phyloP scores from a whole-genome alignment of 306 rosid species.

The Vicia sativa region DNA sequence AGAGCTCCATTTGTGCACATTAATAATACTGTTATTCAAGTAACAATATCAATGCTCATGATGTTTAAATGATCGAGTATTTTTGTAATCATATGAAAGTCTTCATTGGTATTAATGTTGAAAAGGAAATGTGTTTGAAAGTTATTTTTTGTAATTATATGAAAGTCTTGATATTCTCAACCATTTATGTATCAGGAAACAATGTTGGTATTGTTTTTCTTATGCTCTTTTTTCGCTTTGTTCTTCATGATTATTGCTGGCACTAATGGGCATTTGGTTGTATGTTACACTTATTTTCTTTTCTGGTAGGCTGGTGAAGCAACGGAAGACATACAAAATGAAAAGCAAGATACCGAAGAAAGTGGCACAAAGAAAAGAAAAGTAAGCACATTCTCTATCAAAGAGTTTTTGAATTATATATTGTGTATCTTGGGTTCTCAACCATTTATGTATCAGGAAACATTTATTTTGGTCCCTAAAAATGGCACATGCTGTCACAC shows the following conservation, averaged over 20 bases:
- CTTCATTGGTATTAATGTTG: not conserved
- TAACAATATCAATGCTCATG: not conserved
- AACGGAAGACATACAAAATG: slow-evolving; percentile 46
- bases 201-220: slow-evolving; percentile 9
- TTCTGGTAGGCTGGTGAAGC: slow-evolving; percentile 43
- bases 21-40: no score
- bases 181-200: not conserved
- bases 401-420: slow-evolving; percentile 9
- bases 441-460: no score
- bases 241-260: slow-evolving; percentile 1
- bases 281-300: slow-evolving; percentile 28
- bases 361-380: slow-evolving; percentile 47
- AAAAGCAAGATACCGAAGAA: slow-evolving; percentile 45
- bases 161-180: not conserved
- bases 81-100: not conserved
- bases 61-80: not conserved
- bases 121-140: not conserved
- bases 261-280: not conserved
- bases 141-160: not conserved
- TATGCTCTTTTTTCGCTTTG: slow-evolving; percentile 6
- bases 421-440: not conserved
- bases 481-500: no score
- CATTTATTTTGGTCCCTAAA: not conserved
- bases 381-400: slow-evolving; percentile 38
- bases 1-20: slow-evolving; percentile 15